A percentile compares a stretch with the other conserved stretches of the same genome.
Evolutionary conservation across 1,284 basidiomycete genomes (phyloP).

Genomic region (Apiotrichum gracile): DNA sequence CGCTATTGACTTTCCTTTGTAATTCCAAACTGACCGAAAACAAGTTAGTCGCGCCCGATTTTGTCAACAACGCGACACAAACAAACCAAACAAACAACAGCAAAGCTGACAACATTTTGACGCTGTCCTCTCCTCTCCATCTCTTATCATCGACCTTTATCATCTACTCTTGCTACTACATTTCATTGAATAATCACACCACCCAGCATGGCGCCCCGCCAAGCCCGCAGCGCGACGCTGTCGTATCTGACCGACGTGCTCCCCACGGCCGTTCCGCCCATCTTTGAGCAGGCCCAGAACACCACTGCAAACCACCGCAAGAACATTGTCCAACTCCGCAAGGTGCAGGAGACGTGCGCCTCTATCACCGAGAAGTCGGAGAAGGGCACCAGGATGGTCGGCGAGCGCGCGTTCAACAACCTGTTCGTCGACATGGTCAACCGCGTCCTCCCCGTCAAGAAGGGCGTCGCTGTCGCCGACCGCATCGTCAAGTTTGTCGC

Average conservation of each 20-base stretch:
- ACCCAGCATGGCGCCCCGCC: slow-evolving; percentile 17
- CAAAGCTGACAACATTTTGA: too few relatives aligned
- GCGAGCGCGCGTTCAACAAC: slow-evolving; percentile 75
- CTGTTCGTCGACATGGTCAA: slow-evolving; percentile 65
- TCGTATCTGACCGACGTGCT: slow-evolving; percentile 38
- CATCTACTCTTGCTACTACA: background rate
- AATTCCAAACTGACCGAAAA: background rate
- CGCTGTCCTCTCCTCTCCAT: background rate
- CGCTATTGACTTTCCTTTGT: background rate
- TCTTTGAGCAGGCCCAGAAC: slow-evolving; percentile 76
- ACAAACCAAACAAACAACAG: background rate
- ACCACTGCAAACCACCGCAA: slow-evolving; percentile 84
- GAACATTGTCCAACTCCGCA: slow-evolving; percentile 80
- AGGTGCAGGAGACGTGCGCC: slow-evolving; percentile 67
- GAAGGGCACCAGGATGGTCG: slow-evolving; percentile 58
- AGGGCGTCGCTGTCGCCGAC: slow-evolving; percentile 73
- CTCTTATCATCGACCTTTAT: background rate
- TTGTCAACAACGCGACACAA: slow-evolving; percentile 8
- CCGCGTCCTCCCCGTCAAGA: slow-evolving; percentile 72
- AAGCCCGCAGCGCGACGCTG: slow-evolving; percentile 14
- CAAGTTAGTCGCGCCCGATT: slow-evolving; percentile 6
- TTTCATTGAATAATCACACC: background rate
- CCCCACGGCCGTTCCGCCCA: slow-evolving; percentile 51
- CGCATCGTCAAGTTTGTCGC: slow-evolving; percentile 79
- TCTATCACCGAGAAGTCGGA: slow-evolving; percentile 55